A percentile compares a stretch with the other conserved stretches of the same genome.
These are phyloP conservation scores for Endocalyx cinctus DNA, from an alignment of 2,329 filamentous ascomycete genomes.

Conservation along the genomic window DNA sequence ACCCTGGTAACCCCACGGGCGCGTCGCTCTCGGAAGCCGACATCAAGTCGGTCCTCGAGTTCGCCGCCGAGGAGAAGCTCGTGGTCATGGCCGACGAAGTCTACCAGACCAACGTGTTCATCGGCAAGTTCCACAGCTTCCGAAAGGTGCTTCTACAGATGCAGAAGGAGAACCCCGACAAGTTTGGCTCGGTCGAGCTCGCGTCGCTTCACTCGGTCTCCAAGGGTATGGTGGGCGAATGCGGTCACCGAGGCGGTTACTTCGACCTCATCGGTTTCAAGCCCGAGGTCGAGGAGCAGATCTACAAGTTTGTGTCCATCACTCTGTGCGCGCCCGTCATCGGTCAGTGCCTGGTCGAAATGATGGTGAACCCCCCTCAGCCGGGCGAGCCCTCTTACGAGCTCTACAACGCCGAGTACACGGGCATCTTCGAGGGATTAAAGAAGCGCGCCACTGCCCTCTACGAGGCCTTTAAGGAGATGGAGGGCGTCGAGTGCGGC, in stretches of 20 bases:
- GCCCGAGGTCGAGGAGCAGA: slow-evolving; percentile 77
- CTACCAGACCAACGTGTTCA: slow-evolving; percentile 98
- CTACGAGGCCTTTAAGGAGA: slow-evolving; percentile 83
- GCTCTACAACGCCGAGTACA: slow-evolving; percentile 82
- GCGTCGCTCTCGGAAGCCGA: slow-evolving; percentile 76
- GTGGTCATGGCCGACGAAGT: slow-evolving; percentile 95
- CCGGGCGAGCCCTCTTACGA: slow-evolving; percentile 78
- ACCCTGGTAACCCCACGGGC: slow-evolving; percentile 96
- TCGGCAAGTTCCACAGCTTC: slow-evolving; percentile 92
- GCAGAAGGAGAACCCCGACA: slow-evolving; percentile 68
- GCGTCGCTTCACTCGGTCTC: slow-evolving; percentile 89
- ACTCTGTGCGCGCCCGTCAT: slow-evolving; percentile 93
- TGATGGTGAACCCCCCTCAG: slow-evolving; percentile 95
- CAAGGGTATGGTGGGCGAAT: slow-evolving; percentile 99
- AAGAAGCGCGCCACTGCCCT: slow-evolving; percentile 76
- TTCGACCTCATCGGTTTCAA: slow-evolving; percentile 94
- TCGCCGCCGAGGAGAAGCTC: slow-evolving; percentile 78
- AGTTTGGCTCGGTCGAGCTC: slow-evolving; percentile 82
- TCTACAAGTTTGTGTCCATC: slow-evolving; percentile 99
- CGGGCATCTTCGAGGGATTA: slow-evolving; percentile 73
- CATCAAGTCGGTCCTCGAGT: slow-evolving; percentile 78
- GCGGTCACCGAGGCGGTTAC: slow-evolving; percentile 94
- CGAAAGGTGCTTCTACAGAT: slow-evolving; percentile 80
- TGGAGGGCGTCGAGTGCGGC: slow-evolving; percentile 94
- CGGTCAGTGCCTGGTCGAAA: slow-evolving; percentile 91